Evolutionary conservation across 2,329 filamentous ascomycete species (phyloP).

Genomic region (Neopestalotiopsis sp.): DNA sequence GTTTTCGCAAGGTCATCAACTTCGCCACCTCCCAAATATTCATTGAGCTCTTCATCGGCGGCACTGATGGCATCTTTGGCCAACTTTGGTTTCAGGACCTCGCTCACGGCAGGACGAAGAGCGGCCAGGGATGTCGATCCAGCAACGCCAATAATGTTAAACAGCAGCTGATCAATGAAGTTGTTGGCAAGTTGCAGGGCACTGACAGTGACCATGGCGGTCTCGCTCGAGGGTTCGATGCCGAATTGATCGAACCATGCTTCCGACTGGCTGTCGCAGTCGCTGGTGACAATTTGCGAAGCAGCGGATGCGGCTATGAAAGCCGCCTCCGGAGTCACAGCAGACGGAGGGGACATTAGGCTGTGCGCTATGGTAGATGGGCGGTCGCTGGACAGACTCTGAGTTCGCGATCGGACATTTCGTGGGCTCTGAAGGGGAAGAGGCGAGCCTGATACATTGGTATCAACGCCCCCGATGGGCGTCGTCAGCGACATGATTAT

Average conservation of each 20-base stretch:
- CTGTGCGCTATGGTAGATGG: constrained; percentile 64
- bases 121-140: constrained; percentile 77
- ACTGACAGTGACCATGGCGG: constrained; percentile 72
- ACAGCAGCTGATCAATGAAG: constrained; percentile 92
- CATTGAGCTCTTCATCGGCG: constrained; percentile 84
- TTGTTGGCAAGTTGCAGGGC: constrained; percentile 83
- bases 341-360: constrained; percentile 69
- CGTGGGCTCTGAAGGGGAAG: constrained; percentile 17
- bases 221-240: constrained; percentile 67
- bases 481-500: constrained; percentile 12
- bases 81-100: constrained; percentile 87
- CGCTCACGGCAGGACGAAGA: constrained; percentile 80
- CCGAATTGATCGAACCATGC: constrained; percentile 73
- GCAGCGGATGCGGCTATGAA: constrained; percentile 90
- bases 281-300: constrained; percentile 88
- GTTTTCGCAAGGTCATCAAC: constrained; percentile 72
- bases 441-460: constrained; percentile 11
- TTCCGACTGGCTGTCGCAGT: constrained; percentile 77
- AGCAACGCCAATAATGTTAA: constrained; percentile 82
- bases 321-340: constrained; percentile 76
- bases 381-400: constrained; percentile 74
- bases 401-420: constrained; percentile 51
- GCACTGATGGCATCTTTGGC: constrained; percentile 83
- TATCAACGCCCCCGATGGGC: constrained; percentile 10
- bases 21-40: constrained; percentile 81